These are phyloP conservation scores for Dictyostelium firmibasis DNA, from an alignment of 78 protist genomes.

Conservation along the genomic window DNA sequence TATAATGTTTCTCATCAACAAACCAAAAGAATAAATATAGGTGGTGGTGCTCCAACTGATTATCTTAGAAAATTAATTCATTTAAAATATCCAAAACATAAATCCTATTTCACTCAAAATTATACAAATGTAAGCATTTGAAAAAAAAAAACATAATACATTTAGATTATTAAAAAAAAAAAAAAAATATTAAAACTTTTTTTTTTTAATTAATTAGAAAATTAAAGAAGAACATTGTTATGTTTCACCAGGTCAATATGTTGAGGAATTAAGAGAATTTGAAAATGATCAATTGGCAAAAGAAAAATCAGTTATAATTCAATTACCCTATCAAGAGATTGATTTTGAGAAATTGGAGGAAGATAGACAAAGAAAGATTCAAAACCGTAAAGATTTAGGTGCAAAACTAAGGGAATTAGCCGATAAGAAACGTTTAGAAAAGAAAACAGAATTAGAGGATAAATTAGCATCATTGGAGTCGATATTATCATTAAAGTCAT, in stretches of 20 bases:
- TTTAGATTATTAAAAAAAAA: background rate
- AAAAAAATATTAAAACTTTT: background rate
- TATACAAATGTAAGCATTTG: slow-evolving; percentile 41
- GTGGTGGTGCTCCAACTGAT: slow-evolving; percentile 41
- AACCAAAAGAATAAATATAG: slow-evolving; percentile 70
- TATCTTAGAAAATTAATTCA: slow-evolving; percentile 54
- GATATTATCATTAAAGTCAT: background rate
- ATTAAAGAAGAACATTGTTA: slow-evolving; percentile 56
- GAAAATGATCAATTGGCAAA: background rate
- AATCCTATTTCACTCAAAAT: slow-evolving; percentile 55
- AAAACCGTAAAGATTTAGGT: slow-evolving; percentile 53
- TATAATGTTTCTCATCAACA: slow-evolving; percentile 6
- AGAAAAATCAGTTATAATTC: slow-evolving; percentile 21
- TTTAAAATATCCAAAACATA: slow-evolving; percentile 78
- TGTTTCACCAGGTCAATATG: background rate
- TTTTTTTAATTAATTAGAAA: slow-evolving; percentile 1
- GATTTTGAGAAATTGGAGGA: slow-evolving; percentile 62
- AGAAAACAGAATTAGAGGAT: slow-evolving; percentile 28
- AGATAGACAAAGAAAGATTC: slow-evolving; percentile 48
- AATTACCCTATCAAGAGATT: slow-evolving; percentile 61
- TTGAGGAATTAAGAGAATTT: slow-evolving; percentile 30
- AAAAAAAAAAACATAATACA: too few relatives aligned
- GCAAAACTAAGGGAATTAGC: slow-evolving; percentile 38
- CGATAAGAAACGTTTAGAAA: slow-evolving; percentile 66
- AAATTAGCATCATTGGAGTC: background rate